Percentiles rank a stretch among this genome's conserved stretches.
These are phyloP conservation scores for Phytophthora agathidicida DNA, from an alignment of 352 stramenopile genomes.

Conservation along the genomic window DNA sequence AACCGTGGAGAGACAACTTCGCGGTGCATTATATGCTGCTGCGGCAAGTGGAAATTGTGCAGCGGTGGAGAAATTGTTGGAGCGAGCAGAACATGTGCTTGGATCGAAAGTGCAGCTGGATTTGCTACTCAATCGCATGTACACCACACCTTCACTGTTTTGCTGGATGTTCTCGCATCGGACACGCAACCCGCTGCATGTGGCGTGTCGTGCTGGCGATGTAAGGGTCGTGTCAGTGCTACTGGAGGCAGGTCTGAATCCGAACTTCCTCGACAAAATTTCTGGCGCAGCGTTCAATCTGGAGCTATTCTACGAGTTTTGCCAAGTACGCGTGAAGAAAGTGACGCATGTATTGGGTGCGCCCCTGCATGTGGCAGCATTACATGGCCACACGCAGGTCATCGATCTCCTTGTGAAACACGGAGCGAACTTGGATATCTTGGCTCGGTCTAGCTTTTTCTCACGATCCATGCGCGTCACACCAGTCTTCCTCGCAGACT, in stretches of 20 bases:
- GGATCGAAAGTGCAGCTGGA: constrained; percentile 69
- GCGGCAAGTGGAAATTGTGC: constrained; percentile 47
- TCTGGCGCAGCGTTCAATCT: constrained; percentile 61
- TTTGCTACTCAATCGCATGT: constrained; percentile 73
- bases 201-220: constrained; percentile 69
- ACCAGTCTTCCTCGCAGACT: constrained; percentile 76
- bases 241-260: constrained; percentile 64
- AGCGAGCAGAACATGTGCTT: constrained; percentile 56
- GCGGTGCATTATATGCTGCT: constrained; percentile 54
- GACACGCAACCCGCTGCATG: constrained; percentile 76
- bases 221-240: constrained; percentile 60
- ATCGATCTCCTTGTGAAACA: constrained; percentile 65
- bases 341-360: constrained; percentile 70
- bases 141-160: constrained; percentile 63
- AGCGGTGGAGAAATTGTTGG: constrained; percentile 49
- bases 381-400: constrained; percentile 65
- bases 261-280: constrained; percentile 85
- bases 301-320: constrained; percentile 71
- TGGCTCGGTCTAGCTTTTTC: constrained; percentile 70
- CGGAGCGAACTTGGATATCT: constrained; percentile 63
- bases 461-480: constrained; percentile 70
- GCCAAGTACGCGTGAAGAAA: constrained; percentile 65
- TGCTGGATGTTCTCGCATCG: constrained; percentile 73
- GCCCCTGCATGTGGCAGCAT: constrained; percentile 73
- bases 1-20: constrained; percentile 54